Conservation (phyloP, 352 stramenopile genomes). For the Pythium aquatile region DNA sequence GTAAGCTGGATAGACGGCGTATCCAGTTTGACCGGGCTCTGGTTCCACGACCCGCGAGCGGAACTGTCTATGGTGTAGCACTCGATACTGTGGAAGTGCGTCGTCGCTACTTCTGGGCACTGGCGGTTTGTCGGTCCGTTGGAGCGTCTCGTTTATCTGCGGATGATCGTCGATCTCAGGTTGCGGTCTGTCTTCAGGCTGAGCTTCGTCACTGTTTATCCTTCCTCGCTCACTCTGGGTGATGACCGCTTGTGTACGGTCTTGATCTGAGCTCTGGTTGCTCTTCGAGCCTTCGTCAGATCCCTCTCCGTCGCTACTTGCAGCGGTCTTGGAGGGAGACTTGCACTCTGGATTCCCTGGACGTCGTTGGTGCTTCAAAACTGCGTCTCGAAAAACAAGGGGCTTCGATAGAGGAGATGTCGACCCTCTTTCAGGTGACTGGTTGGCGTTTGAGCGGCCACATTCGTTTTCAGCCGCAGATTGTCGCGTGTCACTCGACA, state of each 20-base stretch:
- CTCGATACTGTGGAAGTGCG: background rate
- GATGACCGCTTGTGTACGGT: background rate
- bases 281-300: background rate
- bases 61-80: background rate
- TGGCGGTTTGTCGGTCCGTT: background rate
- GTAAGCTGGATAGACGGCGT: slow-evolving; percentile 16
- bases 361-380: slow-evolving; percentile 38
- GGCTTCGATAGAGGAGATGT: slow-evolving; percentile 26
- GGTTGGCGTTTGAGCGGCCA: background rate
- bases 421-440: background rate
- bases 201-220: background rate
- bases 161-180: background rate
- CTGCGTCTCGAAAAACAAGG: slow-evolving; percentile 52
- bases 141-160: background rate
- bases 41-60: slow-evolving; percentile 3
- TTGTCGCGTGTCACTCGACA: slow-evolving; percentile 1
- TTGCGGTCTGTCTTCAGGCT: background rate
- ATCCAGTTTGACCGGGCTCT: slow-evolving; percentile 13
- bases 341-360: background rate
- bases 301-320: slow-evolving; percentile 10
- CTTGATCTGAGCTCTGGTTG: slow-evolving; percentile 6
- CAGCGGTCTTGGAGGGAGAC: slow-evolving; percentile 8
- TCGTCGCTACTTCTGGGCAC: background rate
- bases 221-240: background rate
- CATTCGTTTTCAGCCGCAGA: background rate